Evolutionary conservation across 2,329 filamentous ascomycete species (phyloP), one percentile per base, ranked within the genome.

Genomic region (Xylaria sp.): DNA sequence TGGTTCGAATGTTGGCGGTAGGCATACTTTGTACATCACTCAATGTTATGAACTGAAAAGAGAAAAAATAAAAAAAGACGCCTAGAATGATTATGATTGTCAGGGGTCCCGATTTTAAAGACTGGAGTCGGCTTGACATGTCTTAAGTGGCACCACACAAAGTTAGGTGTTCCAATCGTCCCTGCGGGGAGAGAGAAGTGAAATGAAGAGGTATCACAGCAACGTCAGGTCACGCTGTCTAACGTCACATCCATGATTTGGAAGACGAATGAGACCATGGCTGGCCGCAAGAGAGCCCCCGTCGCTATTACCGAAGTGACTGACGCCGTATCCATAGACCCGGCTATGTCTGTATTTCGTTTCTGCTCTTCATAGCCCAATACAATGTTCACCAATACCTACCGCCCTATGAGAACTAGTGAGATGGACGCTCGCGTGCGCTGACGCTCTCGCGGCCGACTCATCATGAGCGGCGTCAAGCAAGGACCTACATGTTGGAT

Each of bases 171-270:
- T 61, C 58, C 30, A 55, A 54, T 67, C 32, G 45, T 39, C 36
- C 45, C 45, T 64, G 53, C 54, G 64, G 56, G 34, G 60, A 54
- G 60, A 58, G 51, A 55, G 36, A 51, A 63, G 42, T 19, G 47
- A 60, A 59, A 66, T 66, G 42, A 63, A 63, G 24, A 57, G 32
- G 61, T 61, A 66, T 60, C 59, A 66, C 63, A 64, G 68, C 61
- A 64, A 67, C 67, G 47, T 61, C 57, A 58, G 61, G 64, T 69
- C 68, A 67, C 64, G 61, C 50, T 64, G 62, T 64, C 60, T 55
- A 67, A 65, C 62, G 64, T 69, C 64, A 58, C 68, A 69, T 69
- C 60, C 21, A 55, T 63, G 60, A 69, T 68, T 69, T 68, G 68
- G 65, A 65, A 68, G 54, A 53, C 53, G 55, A 54, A 65, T 60